These are phyloP conservation scores for Cadophora luteo-olivacea DNA, from an alignment of 2,329 filamentous ascomycete genomes.

Conservation along the genomic window DNA sequence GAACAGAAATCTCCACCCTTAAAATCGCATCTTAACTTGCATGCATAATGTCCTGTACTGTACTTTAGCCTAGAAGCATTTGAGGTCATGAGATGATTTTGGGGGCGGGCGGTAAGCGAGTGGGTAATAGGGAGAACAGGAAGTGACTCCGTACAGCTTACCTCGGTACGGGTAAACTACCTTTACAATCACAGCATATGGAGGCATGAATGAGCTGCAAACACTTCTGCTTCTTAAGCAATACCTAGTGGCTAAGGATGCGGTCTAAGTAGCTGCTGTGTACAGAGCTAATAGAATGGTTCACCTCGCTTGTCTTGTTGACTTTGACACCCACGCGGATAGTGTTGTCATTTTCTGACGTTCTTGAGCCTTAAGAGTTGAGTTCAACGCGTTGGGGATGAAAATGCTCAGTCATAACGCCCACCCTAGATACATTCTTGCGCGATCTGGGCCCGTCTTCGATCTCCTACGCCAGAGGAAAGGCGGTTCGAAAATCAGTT, in stretches of 20 bases:
- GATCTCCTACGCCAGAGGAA: too few species aligned
- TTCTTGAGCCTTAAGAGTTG: not conserved
- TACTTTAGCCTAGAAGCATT: not conserved
- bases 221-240: not conserved
- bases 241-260: not conserved
- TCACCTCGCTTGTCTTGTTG: not conserved
- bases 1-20: not conserved
- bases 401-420: too few species aligned
- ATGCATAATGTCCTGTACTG: slow-evolving; percentile 1
- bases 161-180: not conserved
- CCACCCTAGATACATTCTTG: too few species aligned
- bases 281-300: not conserved
- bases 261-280: not conserved
- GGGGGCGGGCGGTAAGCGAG: slow-evolving; percentile 12
- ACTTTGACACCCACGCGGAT: not conserved
- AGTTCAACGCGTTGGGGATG: too few species aligned
- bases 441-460: too few species aligned
- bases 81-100: slow-evolving; percentile 11
- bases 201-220: not conserved
- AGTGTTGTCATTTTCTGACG: not conserved
- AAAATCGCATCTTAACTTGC: slow-evolving; percentile 4
- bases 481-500: too few species aligned
- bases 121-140: slow-evolving; percentile 15
- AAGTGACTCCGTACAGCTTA: not conserved
- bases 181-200: not conserved